A percentile compares a stretch with the other conserved stretches of the same genome.
Conservation (phyloP, 2,329 filamentous ascomycete genomes). For the Penicillium sclerotiorum region DNA sequence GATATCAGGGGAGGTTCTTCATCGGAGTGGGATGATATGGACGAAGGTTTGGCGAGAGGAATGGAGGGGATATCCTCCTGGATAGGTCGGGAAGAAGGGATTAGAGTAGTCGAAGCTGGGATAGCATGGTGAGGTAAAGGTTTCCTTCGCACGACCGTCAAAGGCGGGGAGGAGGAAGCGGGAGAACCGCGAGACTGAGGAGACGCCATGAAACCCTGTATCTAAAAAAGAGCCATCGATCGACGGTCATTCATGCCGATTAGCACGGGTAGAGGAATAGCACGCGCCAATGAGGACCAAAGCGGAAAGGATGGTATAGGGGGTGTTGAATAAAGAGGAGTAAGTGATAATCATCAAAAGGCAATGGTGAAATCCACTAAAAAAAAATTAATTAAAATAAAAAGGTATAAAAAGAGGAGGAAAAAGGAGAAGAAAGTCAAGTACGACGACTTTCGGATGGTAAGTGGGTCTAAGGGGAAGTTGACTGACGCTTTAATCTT, state of each 20-base stretch:
- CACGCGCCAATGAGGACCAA: constrained; percentile 22
- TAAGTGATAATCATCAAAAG: constrained; percentile 8
- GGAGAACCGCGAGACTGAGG: constrained; percentile 20
- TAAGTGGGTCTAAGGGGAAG: background rate
- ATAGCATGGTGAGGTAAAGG: constrained; percentile 56
- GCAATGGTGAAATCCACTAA: background rate
- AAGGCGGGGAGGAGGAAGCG: constrained; percentile 39
- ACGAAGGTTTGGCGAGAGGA: constrained; percentile 22
- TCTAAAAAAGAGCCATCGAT: constrained; percentile 31
- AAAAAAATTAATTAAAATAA: constrained; percentile 4
- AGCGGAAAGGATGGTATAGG: constrained; percentile 26
- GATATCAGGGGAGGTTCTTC: constrained; percentile 33
- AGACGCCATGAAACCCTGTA: constrained; percentile 29
- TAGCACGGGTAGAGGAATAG: constrained; percentile 21
- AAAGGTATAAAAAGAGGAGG: constrained; percentile 9
- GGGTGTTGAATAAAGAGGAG: constrained; percentile 15
- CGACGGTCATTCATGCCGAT: constrained; percentile 26
- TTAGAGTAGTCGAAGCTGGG: constrained; percentile 33
- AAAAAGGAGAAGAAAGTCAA: background rate
- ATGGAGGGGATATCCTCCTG: constrained; percentile 26
- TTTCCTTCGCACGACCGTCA: constrained; percentile 53
- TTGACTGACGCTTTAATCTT: too few species aligned
- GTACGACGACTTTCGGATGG: background rate
- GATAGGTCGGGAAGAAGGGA: constrained; percentile 28
- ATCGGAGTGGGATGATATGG: constrained; percentile 23